Evolutionary conservation across 2,329 filamentous ascomycete species (phyloP).

Genomic region (Aschersonia sp.): DNA sequence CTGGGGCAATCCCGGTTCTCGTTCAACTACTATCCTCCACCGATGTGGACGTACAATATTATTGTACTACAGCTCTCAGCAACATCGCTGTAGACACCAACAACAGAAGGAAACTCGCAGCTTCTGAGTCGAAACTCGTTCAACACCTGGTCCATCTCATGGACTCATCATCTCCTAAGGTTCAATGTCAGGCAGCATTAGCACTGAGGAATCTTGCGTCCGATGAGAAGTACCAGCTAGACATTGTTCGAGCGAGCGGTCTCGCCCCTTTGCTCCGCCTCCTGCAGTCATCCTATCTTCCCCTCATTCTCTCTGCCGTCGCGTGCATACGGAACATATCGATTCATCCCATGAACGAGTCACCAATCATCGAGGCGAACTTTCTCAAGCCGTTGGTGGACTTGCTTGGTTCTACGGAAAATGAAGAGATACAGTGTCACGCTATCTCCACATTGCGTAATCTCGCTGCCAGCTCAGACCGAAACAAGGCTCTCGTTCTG

Average conservation of each 20-base stretch:
- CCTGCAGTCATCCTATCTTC: slow-evolving; percentile 87
- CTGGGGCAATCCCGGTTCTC: slow-evolving; percentile 92
- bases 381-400: slow-evolving; percentile 92
- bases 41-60: slow-evolving; percentile 97
- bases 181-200: slow-evolving; percentile 92
- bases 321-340: slow-evolving; percentile 98
- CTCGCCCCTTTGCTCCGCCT: slow-evolving; percentile 76
- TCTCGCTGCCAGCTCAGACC: slow-evolving; percentile 87
- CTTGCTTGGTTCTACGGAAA: slow-evolving; percentile 85
- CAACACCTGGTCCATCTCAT: slow-evolving; percentile 91
- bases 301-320: slow-evolving; percentile 89
- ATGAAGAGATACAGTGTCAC: slow-evolving; percentile 98
- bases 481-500: slow-evolving; percentile 94
- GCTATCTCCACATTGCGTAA: slow-evolving; percentile 95
- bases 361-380: slow-evolving; percentile 93
- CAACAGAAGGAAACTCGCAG: slow-evolving; percentile 81
- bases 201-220: slow-evolving; percentile 91
- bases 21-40: slow-evolving; percentile 86
- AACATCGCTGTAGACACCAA: slow-evolving; percentile 93
- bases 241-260: slow-evolving; percentile 84
- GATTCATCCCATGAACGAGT: slow-evolving; percentile 95
- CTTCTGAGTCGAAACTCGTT: slow-evolving; percentile 81
- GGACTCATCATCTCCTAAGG: slow-evolving; percentile 94
- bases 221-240: slow-evolving; percentile 96
- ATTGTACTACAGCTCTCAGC: slow-evolving; percentile 95